Evolutionary conservation across 805 yeast species (phyloP).

Genomic region (Hanseniaspora taiwanica): DNA sequence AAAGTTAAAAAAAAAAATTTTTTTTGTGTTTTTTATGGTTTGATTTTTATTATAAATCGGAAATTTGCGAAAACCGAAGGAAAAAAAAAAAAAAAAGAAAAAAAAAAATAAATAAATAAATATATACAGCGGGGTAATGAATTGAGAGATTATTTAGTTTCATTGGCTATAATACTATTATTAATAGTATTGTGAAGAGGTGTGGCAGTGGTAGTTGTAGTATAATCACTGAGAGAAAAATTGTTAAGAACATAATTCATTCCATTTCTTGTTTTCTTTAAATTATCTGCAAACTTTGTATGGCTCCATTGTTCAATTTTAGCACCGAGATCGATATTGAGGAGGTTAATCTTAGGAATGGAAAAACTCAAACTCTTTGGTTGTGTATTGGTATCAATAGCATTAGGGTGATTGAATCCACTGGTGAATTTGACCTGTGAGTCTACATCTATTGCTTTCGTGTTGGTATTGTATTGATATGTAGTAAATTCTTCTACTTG

Average conservation of each 20-base stretch:
- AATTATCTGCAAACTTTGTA: constrained; percentile 52
- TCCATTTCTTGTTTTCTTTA: constrained; percentile 55
- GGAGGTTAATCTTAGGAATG: background rate
- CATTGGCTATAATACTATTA: too few species aligned
- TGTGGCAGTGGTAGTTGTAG: too few species aligned
- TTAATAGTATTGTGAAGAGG: too few species aligned
- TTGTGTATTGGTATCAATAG: background rate
- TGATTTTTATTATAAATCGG: too few species aligned
- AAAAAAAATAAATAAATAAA: too few species aligned
- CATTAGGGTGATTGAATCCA: constrained; percentile 35
- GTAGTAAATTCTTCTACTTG: constrained; percentile 65
- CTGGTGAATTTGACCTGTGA: constrained; percentile 59
- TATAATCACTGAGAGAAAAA: background rate
- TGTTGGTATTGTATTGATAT: constrained; percentile 30
- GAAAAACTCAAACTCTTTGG: background rate
- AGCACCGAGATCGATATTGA: constrained; percentile 39
- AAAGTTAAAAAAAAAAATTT: too few species aligned
- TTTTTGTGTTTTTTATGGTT: too few species aligned
- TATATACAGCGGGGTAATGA: too few species aligned
- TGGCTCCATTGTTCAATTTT: constrained; percentile 77
- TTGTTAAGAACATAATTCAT: constrained; percentile 64
- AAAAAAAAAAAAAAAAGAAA: too few species aligned
- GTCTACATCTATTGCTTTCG: constrained; percentile 31
- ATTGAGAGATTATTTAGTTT: too few species aligned
- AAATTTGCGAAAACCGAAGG: too few species aligned